These are phyloP conservation scores for Lithocarpus polystachyus DNA, from an alignment of 306 rosid species.

Conservation along the genomic window DNA sequence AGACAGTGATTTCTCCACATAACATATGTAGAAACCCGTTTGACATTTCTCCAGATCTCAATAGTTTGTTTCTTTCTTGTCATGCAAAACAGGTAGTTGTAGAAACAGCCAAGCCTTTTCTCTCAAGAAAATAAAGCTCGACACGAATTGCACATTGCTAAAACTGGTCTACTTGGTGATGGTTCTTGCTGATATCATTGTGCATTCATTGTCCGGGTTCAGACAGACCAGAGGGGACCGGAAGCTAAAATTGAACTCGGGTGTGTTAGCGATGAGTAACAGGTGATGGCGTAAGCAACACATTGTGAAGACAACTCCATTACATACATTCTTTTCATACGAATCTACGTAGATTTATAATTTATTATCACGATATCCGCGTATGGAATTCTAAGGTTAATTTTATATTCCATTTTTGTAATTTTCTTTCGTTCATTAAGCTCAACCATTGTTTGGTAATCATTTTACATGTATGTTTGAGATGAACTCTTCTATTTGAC, in stretches of 20 bases:
- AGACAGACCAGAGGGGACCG: not conserved
- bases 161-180: not conserved
- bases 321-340: not conserved
- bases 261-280: not conserved
- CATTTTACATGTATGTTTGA: not conserved
- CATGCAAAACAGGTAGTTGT: conserved; percentile 76
- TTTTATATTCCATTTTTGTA: not conserved
- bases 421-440: not conserved
- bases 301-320: not conserved
- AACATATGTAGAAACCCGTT: conserved; percentile 3
- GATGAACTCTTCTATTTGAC: not conserved
- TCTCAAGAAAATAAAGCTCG: conserved; percentile 55
- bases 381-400: not conserved
- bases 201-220: not conserved
- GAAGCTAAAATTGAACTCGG: not conserved
- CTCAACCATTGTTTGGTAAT: not conserved
- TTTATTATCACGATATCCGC: not conserved
- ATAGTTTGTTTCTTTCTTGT: conserved; percentile 14
- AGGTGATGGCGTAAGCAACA: not conserved
- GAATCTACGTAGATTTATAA: not conserved
- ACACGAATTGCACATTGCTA: conserved; percentile 12
- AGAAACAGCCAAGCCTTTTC: conserved; percentile 79
- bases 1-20: not conserved
- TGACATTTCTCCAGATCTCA: not conserved
- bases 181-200: not conserved